Conservation (phyloP, 2,329 filamentous ascomycete species). For the Gyromitra esculenta region DNA sequence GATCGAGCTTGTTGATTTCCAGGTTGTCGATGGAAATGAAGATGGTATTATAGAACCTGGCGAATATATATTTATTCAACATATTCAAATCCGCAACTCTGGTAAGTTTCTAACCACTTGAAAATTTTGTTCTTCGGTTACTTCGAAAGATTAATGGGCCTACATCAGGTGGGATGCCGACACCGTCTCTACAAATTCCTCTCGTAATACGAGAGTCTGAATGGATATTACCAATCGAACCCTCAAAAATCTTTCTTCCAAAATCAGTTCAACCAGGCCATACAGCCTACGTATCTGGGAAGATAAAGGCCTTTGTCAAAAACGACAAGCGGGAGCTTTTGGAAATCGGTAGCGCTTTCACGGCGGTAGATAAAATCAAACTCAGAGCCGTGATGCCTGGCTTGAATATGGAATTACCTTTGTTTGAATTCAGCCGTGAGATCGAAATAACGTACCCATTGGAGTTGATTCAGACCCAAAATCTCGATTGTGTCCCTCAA, state of each 20-base stretch:
- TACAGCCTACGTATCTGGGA: background rate
- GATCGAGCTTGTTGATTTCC: conserved; percentile 10
- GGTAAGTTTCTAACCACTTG: background rate
- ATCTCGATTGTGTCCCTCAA: conserved; percentile 6
- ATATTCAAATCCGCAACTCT: background rate
- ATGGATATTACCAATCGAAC: conserved; percentile 1
- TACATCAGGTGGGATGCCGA: conserved; percentile 7
- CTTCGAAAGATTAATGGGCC: background rate
- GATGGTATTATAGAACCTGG: conserved; percentile 15
- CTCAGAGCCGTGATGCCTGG: conserved; percentile 10
- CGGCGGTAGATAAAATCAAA: background rate
- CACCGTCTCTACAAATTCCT: background rate
- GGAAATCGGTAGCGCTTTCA: background rate
- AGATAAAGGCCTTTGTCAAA: conserved; percentile 5
- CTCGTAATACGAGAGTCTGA: background rate
- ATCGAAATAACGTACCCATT: conserved; percentile 12
- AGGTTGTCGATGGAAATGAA: conserved; percentile 11
- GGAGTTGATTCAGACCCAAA: background rate
- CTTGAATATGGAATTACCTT: conserved; percentile 12
- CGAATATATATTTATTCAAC: conserved; percentile 2
- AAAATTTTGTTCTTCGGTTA: background rate
- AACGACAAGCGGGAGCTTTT: conserved; percentile 1
- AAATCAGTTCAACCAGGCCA: conserved; percentile 2
- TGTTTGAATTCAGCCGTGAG: background rate
- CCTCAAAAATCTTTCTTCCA: background rate